A percentile compares a stretch with the other conserved stretches of the same genome.
Evolutionary conservation across 139 green algal genomes (phyloP).

Genomic region (Dunaliella sp.): DNA sequence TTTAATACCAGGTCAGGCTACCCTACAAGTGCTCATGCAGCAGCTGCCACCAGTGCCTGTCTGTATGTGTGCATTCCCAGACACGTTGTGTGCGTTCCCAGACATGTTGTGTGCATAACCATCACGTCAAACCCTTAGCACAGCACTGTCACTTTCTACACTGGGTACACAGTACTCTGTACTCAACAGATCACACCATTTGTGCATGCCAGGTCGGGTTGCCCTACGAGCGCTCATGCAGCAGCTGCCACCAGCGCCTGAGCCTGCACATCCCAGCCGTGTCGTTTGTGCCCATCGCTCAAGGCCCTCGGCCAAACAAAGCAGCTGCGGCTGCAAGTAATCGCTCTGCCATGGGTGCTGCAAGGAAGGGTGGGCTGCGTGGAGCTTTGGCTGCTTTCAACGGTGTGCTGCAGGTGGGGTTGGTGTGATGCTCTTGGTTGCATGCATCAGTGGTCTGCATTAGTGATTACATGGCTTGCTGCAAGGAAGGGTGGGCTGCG

Average conservation of each 20-base stretch:
- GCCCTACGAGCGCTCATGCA: conserved; percentile 29
- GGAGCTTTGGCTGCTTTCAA: background rate
- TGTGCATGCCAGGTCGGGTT: conserved; percentile 39
- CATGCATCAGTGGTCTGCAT: too few relatives aligned
- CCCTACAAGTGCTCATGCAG: conserved; percentile 20
- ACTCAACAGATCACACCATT: too few relatives aligned
- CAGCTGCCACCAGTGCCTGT: too few relatives aligned
- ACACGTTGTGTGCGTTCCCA: too few relatives aligned
- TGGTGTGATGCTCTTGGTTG: background rate
- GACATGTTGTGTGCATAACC: too few relatives aligned
- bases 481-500: background rate
- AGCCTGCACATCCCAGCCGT: conserved; percentile 20
- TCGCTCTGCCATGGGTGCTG: conserved; percentile 9
- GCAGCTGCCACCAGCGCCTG: conserved; percentile 35
- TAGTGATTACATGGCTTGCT: too few relatives aligned
- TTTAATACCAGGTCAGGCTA: conserved; percentile 37
- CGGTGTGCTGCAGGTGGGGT: conserved; percentile 2
- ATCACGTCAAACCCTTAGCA: too few relatives aligned
- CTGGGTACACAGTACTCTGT: too few relatives aligned
- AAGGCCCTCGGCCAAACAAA: background rate
- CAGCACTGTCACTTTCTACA: too few relatives aligned
- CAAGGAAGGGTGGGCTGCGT: background rate
- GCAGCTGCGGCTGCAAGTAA: background rate
- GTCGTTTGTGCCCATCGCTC: conserved; percentile 23
- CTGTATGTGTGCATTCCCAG: too few relatives aligned